Evolutionary conservation across 1,139 yeast species (phyloP).

Genomic region (Wickerhamomyces sp.): DNA sequence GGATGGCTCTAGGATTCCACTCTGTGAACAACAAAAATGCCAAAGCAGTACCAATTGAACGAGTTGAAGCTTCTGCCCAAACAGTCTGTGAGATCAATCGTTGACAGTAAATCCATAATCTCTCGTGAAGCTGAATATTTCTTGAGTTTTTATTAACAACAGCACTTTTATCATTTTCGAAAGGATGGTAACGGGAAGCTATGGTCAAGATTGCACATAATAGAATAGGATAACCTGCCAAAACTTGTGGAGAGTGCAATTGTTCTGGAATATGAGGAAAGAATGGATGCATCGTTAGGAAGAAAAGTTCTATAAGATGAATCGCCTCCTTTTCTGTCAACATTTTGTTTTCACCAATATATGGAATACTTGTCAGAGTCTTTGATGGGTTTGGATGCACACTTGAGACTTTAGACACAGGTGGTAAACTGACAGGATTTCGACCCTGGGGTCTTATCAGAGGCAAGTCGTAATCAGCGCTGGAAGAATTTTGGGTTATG

Average conservation of each 20-base stretch:
- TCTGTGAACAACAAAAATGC: constrained; percentile 86
- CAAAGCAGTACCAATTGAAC: constrained; percentile 81
- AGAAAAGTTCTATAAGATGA: constrained; percentile 57
- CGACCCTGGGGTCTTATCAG: constrained; percentile 19
- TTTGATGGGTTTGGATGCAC: constrained; percentile 53
- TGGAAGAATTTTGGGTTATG: constrained; percentile 3
- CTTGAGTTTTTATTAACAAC: constrained; percentile 26
- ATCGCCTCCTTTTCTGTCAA: constrained; percentile 66
- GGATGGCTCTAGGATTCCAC: constrained; percentile 94
- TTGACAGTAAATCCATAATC: constrained; percentile 82
- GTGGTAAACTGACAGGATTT: constrained; percentile 33
- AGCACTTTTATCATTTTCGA: constrained; percentile 32
- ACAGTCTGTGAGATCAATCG: constrained; percentile 78
- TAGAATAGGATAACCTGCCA: constrained; percentile 76
- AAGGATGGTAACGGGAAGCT: constrained; percentile 66
- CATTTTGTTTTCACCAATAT: constrained; percentile 52
- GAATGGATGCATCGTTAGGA: constrained; percentile 79
- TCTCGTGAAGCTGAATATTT: constrained; percentile 65
- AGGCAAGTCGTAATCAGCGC: constrained; percentile 10
- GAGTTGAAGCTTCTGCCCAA: constrained; percentile 91
- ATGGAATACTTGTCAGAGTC: constrained; percentile 54
- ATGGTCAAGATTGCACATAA: constrained; percentile 78
- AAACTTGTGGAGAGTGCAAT: constrained; percentile 57
- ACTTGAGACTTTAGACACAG: constrained; percentile 42
- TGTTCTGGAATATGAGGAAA: constrained; percentile 82